These are phyloP conservation scores for Aureobasidium namibiae DNA, from an alignment of 2,329 filamentous ascomycete species.

Conservation along the genomic window DNA sequence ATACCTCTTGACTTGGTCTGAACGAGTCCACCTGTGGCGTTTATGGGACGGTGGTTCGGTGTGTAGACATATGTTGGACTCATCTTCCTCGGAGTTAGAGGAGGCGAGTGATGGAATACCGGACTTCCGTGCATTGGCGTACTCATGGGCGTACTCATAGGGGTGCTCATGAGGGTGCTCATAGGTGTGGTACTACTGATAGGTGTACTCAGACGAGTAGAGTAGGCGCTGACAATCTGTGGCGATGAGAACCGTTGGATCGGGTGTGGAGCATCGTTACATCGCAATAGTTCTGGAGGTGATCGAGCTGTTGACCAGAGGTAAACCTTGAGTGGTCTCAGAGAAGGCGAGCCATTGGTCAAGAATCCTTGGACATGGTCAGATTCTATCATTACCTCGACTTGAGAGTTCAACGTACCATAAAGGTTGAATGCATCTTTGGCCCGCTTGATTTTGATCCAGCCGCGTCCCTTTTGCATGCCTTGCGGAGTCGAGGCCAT, in stretches of 20 bases:
- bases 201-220: neutral
- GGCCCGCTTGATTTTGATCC: slow-evolving; percentile 3
- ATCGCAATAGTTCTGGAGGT: slow-evolving; percentile 8
- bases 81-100: neutral
- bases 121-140: neutral
- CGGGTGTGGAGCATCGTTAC: neutral
- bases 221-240: neutral
- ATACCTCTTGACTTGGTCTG: slow-evolving; percentile 1
- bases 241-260: neutral
- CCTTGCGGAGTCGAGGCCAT: slow-evolving; percentile 6
- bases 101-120: neutral
- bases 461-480: slow-evolving; percentile 2
- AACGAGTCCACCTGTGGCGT: neutral
- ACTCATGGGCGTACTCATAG: neutral
- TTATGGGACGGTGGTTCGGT: neutral
- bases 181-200: neutral
- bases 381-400: neutral
- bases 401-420: neutral
- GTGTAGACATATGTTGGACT: neutral
- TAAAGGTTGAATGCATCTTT: slow-evolving; percentile 11
- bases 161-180: neutral
- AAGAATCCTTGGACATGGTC: neutral
- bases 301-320: slow-evolving; percentile 9
- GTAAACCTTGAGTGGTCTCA: slow-evolving; percentile 1
- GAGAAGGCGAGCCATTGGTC: neutral